Evolutionary conservation across 495 filamentous ascomycete species (phyloP).

Genomic region (Daldinia loculata): DNA sequence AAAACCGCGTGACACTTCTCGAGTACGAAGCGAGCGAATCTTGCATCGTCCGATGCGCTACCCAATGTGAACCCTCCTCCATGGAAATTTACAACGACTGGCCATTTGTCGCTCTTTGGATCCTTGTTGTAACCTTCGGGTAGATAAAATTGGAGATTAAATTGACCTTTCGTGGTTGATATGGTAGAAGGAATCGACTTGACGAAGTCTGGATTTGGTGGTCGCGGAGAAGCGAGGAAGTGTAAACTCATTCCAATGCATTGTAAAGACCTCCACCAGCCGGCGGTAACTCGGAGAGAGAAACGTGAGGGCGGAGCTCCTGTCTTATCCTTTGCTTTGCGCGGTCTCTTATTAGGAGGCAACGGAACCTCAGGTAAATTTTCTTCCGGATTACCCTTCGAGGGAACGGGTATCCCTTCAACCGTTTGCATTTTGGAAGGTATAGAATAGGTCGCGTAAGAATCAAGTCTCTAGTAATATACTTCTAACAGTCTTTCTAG

Average conservation of each 20-base stretch:
- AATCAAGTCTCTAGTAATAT: not conserved
- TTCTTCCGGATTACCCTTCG: constrained; percentile 22
- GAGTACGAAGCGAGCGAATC: constrained; percentile 66
- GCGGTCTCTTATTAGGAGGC: constrained; percentile 37
- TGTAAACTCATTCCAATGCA: constrained; percentile 81
- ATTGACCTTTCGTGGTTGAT: constrained; percentile 59
- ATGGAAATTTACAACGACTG: constrained; percentile 77
- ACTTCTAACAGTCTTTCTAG: not conserved
- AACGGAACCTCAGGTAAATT: constrained; percentile 19
- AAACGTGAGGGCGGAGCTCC: constrained; percentile 62
- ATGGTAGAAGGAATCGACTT: constrained; percentile 69
- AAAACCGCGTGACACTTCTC: constrained; percentile 67
- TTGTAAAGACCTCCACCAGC: constrained; percentile 81
- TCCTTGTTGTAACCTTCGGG: constrained; percentile 68
- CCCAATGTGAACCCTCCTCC: constrained; percentile 84
- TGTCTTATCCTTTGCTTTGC: constrained; percentile 51
- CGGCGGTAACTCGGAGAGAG: constrained; percentile 76
- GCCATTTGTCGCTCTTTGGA: constrained; percentile 59
- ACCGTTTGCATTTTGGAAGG: constrained; percentile 36
- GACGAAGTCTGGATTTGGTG: constrained; percentile 72
- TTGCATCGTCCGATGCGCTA: constrained; percentile 72
- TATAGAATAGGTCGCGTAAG: not conserved
- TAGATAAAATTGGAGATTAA: constrained; percentile 83
- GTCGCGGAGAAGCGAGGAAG: constrained; percentile 69
- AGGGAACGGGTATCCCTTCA: constrained; percentile 50